Percentiles rank a stretch among this genome's conserved stretches.
These are phyloP conservation scores for Aspergillus jensenii DNA, from an alignment of 2,329 filamentous ascomycete species.

Conservation along the genomic window DNA sequence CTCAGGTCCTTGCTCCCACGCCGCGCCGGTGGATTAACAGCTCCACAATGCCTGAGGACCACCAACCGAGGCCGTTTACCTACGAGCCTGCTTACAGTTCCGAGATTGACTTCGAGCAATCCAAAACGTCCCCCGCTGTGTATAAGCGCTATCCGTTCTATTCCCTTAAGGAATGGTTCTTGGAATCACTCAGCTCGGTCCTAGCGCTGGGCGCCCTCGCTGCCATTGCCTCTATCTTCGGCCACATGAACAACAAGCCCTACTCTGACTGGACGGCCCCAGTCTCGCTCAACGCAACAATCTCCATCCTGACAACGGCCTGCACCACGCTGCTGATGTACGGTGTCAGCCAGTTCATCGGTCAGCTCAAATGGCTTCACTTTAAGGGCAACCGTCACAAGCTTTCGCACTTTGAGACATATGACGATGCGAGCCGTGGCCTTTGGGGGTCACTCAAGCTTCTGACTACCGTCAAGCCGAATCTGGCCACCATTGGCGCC, in stretches of 20 bases:
- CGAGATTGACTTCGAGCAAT: too few relatives aligned
- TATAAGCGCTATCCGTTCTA: constrained; percentile 16
- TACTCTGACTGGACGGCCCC: constrained; percentile 11
- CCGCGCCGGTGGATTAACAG: too few relatives aligned
- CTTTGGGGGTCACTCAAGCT: constrained; percentile 12
- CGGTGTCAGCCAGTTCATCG: constrained; percentile 15
- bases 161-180: constrained; percentile 15
- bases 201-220: constrained; percentile 11
- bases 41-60: too few relatives aligned
- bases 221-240: constrained; percentile 13
- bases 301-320: constrained; percentile 17
- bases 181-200: constrained; percentile 11
- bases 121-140: neutral
- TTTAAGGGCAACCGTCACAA: constrained; percentile 10
- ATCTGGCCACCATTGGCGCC: constrained; percentile 18
- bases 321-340: constrained; percentile 13
- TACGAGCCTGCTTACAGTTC: too few relatives aligned
- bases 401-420: constrained; percentile 15
- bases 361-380: constrained; percentile 18
- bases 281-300: constrained; percentile 11
- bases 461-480: constrained; percentile 9
- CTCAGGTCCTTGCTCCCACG: too few relatives aligned
- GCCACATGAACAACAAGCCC: constrained; percentile 15
- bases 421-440: constrained; percentile 17
- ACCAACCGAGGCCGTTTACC: too few relatives aligned